Percentiles rank a stretch among this genome's conserved stretches.
These are phyloP conservation scores for Xanthoconium separans DNA, from an alignment of 1,284 basidiomycete species.

Conservation along the genomic window DNA sequence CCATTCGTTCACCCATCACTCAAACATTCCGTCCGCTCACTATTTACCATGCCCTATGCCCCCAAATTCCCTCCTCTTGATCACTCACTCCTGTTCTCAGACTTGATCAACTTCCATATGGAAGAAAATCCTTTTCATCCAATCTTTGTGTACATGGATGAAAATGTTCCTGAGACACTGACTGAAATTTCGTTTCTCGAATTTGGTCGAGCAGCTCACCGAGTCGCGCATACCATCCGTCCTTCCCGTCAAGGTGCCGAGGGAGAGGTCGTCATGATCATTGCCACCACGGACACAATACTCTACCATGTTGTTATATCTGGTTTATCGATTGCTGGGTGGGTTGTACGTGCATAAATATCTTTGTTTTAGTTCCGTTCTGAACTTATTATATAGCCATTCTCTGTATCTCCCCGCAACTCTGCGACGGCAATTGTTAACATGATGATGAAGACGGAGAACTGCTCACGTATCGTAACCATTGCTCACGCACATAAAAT, in stretches of 20 bases:
- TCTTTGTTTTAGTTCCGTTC: background rate
- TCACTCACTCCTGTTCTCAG: no score
- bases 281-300: background rate
- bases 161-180: no score
- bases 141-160: no score
- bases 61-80: no score
- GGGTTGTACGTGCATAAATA: background rate
- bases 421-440: background rate
- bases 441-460: slow-evolving; percentile 1
- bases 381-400: background rate
- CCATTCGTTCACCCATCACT: no score
- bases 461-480: background rate
- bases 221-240: slow-evolving; percentile 2
- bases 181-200: background rate
- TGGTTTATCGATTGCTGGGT: background rate
- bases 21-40: no score
- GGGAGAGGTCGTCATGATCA: background rate
- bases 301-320: background rate
- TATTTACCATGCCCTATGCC: no score
- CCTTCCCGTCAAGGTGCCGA: background rate
- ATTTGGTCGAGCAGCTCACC: slow-evolving; percentile 1
- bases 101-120: no score
- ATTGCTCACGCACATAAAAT: slow-evolving; percentile 10
- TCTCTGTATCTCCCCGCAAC: background rate
- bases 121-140: no score